Evolutionary conservation across 257 asterid genomes (phyloP).

Genomic region (Handroanthus guayacan): DNA sequence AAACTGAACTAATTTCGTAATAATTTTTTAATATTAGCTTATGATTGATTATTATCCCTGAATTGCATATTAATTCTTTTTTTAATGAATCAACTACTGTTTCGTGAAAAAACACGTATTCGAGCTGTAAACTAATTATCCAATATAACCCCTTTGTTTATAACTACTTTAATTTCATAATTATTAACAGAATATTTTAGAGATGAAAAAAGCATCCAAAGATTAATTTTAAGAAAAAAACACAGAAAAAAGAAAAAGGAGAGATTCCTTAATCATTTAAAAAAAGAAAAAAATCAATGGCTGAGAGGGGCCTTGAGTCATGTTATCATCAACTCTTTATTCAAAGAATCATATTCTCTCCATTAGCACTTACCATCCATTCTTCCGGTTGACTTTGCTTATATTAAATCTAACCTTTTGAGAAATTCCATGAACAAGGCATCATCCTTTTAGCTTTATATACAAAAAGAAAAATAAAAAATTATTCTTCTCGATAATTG

Average conservation of each 20-base stretch:
- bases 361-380: background rate
- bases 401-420: background rate
- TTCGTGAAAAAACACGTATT: no score
- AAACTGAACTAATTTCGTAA: no score
- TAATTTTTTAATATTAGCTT: no score
- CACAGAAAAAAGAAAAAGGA: background rate
- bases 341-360: constrained; percentile 11
- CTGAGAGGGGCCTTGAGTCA: background rate
- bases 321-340: background rate
- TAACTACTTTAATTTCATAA: background rate
- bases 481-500: background rate
- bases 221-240: background rate
- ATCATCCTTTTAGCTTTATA: background rate
- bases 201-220: background rate
- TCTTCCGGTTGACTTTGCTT: background rate
- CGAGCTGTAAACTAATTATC: no score
- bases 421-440: background rate
- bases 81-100: no score
- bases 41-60: no score
- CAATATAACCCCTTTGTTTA: background rate
- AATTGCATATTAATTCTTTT: no score
- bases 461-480: background rate
- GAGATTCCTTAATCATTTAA: background rate
- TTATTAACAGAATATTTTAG: background rate
- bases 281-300: background rate